Conservation (phyloP, 805 yeast species). For the Yarrowia sp. region DNA sequence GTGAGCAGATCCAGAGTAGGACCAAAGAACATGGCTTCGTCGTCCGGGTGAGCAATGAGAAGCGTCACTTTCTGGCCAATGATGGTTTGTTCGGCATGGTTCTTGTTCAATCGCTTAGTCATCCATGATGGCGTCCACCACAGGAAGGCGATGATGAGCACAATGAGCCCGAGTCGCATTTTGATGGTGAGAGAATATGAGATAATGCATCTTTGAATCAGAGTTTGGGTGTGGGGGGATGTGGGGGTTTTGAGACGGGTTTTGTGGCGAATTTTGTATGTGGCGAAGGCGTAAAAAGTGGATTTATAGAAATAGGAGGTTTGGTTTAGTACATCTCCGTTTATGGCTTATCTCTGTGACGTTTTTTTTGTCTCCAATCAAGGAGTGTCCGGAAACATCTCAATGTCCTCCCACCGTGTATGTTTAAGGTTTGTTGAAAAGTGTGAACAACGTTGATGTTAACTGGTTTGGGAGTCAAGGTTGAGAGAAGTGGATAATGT, state of each 20-base stretch:
- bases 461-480: background rate
- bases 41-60: constrained; percentile 95
- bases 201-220: background rate
- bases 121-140: constrained; percentile 22
- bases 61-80: constrained; percentile 38
- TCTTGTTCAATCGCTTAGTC: background rate
- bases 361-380: no score
- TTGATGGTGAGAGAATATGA: constrained; percentile 1
- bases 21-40: constrained; percentile 95
- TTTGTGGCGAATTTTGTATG: background rate
- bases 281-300: no score
- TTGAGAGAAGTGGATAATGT: background rate
- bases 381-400: background rate
- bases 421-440: background rate
- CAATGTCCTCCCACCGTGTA: background rate
- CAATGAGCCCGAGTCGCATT: constrained; percentile 7
- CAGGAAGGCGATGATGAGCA: constrained; percentile 3
- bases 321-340: background rate
- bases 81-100: background rate
- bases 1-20: constrained; percentile 65
- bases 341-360: no score
- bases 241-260: background rate
- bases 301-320: background rate
- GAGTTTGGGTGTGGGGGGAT: background rate
- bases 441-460: background rate